A percentile compares a stretch with the other conserved stretches of the same genome.
Evolutionary conservation across 225 moss, liverwort and hornwort genomes (phyloP).

Genomic region (Ulota crispa): DNA sequence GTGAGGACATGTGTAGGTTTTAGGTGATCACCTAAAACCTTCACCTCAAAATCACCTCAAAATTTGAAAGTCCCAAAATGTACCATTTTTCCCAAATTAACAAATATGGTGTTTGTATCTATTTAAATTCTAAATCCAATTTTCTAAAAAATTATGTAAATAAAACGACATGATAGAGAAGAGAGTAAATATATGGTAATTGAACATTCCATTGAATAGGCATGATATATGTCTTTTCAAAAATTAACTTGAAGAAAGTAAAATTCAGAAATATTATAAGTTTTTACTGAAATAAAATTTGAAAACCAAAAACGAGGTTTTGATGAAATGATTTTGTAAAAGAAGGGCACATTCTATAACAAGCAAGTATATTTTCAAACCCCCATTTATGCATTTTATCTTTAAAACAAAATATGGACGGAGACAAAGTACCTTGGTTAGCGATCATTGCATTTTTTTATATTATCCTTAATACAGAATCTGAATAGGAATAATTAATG

Average conservation of each 20-base stretch:
- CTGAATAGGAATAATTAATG: background rate
- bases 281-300: rapidly evolving
- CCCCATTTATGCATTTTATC: background rate
- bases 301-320: rapidly evolving
- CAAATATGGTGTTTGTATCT: no score
- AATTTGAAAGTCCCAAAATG: no score
- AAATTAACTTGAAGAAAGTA: rapidly evolving
- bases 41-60: no score
- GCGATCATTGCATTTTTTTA: slow-evolving; percentile 25
- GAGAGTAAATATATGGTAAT: rapidly evolving
- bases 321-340: rapidly evolving
- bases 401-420: background rate
- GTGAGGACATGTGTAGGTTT: no score
- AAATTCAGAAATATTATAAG: background rate
- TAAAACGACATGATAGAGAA: background rate
- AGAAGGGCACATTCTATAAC: rapidly evolving
- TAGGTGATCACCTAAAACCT: no score
- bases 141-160: background rate
- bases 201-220: background rate
- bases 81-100: no score
- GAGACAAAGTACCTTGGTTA: slow-evolving; percentile 7
- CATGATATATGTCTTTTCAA: slow-evolving; percentile 20
- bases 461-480: slow-evolving; percentile 12
- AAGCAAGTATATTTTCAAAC: background rate
- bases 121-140: no score